Percentiles rank a stretch among this genome's conserved stretches.
phyloP scores from a whole-genome alignment of 306 rosid genomes.

The Biancaea sappan region DNA sequence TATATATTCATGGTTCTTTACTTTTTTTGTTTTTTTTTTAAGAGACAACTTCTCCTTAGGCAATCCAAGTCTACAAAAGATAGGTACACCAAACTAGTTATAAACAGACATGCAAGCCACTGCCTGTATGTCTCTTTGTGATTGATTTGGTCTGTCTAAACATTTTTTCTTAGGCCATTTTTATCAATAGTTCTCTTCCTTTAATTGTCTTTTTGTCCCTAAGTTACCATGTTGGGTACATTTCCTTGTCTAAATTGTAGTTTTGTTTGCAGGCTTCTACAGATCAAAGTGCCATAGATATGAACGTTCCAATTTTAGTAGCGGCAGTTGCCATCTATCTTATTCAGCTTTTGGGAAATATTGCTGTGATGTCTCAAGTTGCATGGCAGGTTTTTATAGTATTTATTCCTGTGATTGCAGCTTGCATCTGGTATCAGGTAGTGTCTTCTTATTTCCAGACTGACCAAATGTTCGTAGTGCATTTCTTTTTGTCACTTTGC shows the following conservation, averaged over 20 bases:
- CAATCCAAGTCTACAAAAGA: too few relatives aligned
- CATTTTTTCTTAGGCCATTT: neutral
- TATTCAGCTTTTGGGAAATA: constrained; percentile 31
- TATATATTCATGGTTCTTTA: constrained; percentile 16
- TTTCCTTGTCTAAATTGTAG: constrained; percentile 8
- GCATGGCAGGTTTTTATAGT: constrained; percentile 47
- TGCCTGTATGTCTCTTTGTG: too few relatives aligned
- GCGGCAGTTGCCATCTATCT: neutral
- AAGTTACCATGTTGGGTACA: neutral
- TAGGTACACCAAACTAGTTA: too few relatives aligned
- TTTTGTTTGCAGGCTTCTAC: constrained; percentile 43
- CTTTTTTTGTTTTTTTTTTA: constrained; percentile 46
- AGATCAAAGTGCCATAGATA: constrained; percentile 45
- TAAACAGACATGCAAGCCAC: too few relatives aligned
- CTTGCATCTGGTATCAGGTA: constrained; percentile 51
- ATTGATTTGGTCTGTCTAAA: too few relatives aligned
- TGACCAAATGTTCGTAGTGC: constrained; percentile 15
- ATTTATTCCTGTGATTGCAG: constrained; percentile 50
- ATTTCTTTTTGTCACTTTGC: neutral
- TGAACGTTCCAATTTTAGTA: constrained; percentile 10
- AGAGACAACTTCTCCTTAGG: too few relatives aligned
- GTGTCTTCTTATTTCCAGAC: neutral
- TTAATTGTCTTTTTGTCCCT: neutral
- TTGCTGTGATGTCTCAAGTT: constrained; percentile 45
- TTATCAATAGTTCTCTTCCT: neutral